phyloP scores from a whole-genome alignment of 1,284 basidiomycete genomes.

The Anthracocystis walkeri region DNA sequence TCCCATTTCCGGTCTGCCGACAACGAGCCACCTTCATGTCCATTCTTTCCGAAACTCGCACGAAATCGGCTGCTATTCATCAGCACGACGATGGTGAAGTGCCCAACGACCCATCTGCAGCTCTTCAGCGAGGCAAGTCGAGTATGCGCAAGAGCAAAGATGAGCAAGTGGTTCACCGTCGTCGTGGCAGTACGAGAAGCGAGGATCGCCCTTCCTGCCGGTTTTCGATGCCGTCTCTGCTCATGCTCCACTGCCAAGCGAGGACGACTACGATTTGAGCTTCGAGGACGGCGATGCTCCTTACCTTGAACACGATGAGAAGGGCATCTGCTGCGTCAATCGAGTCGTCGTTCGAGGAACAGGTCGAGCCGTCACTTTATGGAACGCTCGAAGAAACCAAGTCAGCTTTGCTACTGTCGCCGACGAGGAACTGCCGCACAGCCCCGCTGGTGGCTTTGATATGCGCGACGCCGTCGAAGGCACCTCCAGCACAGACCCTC shows the following conservation, averaged over 20 bases:
- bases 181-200: conserved; percentile 37
- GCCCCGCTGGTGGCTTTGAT: conserved; percentile 8
- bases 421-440: conserved; percentile 28
- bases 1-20: conserved; percentile 33
- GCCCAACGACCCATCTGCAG: conserved; percentile 23
- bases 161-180: conserved; percentile 28
- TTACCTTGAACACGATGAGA: conserved; percentile 36
- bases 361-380: conserved; percentile 22
- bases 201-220: conserved; percentile 63
- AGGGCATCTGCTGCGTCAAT: conserved; percentile 12
- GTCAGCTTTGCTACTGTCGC: conserved; percentile 37
- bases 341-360: conserved; percentile 23
- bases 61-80: conserved; percentile 16
- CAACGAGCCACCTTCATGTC: conserved; percentile 35
- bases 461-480: conserved; percentile 17
- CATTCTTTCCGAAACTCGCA: conserved; percentile 30
- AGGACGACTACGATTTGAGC: conserved; percentile 49
- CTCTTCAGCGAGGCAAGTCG: conserved; percentile 18
- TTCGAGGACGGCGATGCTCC: conserved; percentile 58
- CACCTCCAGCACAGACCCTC: conserved; percentile 15
- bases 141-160: conserved; percentile 19
- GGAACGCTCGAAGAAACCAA: conserved; percentile 33
- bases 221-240: conserved; percentile 55
- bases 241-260: conserved; percentile 58
- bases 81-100: conserved; percentile 30